These are phyloP conservation scores for Nitzschia inconspicua DNA, from an alignment of 108 stramenopile genomes.

Conservation along the genomic window DNA sequence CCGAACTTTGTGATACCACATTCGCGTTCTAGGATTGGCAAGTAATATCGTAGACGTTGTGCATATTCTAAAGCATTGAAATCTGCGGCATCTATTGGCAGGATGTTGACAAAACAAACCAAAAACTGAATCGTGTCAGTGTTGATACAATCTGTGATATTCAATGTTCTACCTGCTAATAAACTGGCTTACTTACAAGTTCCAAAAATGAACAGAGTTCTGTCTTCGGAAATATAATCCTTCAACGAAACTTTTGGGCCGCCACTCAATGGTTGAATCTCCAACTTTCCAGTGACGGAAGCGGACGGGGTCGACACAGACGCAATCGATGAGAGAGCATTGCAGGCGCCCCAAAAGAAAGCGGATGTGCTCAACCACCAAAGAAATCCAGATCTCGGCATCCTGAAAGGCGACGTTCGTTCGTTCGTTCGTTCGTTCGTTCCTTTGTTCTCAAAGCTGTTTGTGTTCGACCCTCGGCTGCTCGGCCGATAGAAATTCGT, in stretches of 20 bases:
- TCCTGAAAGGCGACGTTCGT: no score
- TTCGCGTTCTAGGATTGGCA: conserved; percentile 56
- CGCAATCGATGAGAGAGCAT: conserved; percentile 11
- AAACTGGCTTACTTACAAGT: no score
- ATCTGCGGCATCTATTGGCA: conserved; percentile 85
- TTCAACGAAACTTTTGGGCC: conserved; percentile 6
- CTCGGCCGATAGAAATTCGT: no score
- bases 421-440: no score
- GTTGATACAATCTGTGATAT: no score
- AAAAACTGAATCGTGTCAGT: no score
- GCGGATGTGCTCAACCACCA: no score
- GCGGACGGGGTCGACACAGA: not conserved
- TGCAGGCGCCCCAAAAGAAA: not conserved
- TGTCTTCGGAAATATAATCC: conserved; percentile 14
- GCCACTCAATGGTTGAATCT: conserved; percentile 9
- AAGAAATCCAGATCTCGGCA: no score
- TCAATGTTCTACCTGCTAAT: no score
- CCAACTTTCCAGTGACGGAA: conserved; percentile 12
- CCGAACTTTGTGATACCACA: conserved; percentile 63
- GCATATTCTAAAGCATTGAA: conserved; percentile 92
- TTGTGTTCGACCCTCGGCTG: no score
- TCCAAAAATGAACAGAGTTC: conserved; percentile 24
- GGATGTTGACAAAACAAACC: no score
- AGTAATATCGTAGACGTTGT: conserved; percentile 78
- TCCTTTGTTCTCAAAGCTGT: no score